Conservation (phyloP, 768 basidiomycete genomes). For the Cystobasidiopsis lactophilus region DNA sequence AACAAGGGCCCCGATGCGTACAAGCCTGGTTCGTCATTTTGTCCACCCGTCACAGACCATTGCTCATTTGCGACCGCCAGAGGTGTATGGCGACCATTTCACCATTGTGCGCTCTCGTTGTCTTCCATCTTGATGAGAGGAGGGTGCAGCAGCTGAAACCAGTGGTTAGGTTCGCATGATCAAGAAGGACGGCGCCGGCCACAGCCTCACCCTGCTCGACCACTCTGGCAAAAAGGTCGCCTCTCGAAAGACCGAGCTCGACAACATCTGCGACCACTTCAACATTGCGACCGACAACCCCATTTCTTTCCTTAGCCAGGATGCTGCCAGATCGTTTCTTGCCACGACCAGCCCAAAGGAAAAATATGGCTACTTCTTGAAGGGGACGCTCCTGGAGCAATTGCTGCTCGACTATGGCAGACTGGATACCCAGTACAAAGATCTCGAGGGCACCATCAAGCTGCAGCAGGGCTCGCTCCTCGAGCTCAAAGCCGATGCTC, state of each 20-base stretch:
- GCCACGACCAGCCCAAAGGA: constrained; percentile 55
- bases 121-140: too few species aligned
- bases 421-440: constrained; percentile 47
- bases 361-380: constrained; percentile 95
- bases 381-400: constrained; percentile 73
- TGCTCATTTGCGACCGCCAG: too few species aligned
- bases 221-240: constrained; percentile 43
- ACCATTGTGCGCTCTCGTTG: too few species aligned
- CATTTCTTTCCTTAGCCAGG: constrained; percentile 43
- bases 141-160: too few species aligned
- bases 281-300: constrained; percentile 81
- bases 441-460: constrained; percentile 41
- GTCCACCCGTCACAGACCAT: too few species aligned
- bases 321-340: constrained; percentile 60
- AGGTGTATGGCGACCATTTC: constrained; percentile 66
- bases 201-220: constrained; percentile 57
- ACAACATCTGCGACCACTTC: constrained; percentile 85
- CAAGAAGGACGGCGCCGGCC: constrained; percentile 42
- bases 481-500: constrained; percentile 44
- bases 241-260: constrained; percentile 59
- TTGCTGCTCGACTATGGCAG: constrained; percentile 70
- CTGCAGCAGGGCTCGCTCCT: constrained; percentile 59
- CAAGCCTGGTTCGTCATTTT: too few species aligned
- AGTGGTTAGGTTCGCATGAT: too few species aligned
- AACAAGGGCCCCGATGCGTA: constrained; percentile 83